Evolutionary conservation across 805 yeast species (phyloP).

Genomic region (Yarrowia sp.): DNA sequence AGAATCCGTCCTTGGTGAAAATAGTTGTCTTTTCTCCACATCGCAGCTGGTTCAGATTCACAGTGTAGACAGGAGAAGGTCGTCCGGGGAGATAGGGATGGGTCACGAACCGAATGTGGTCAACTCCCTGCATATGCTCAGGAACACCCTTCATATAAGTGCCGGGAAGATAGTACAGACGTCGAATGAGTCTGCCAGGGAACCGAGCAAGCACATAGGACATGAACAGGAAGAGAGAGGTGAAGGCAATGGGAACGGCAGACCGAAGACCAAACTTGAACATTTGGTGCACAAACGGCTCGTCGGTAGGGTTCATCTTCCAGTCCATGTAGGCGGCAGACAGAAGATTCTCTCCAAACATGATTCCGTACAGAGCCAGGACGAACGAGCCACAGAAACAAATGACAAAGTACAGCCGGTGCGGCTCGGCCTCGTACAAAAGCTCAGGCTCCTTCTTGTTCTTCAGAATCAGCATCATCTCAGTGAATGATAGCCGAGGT

Average conservation of each 20-base stretch:
- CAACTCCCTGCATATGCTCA: slow-evolving; percentile 45
- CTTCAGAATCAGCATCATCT: slow-evolving; percentile 65
- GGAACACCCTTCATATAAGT: slow-evolving; percentile 30
- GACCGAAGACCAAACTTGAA: slow-evolving; percentile 51
- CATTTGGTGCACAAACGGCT: slow-evolving; percentile 53
- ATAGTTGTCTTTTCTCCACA: slow-evolving; percentile 70
- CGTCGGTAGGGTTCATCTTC: slow-evolving; percentile 59
- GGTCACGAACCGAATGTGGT: slow-evolving; percentile 68
- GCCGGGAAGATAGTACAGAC: slow-evolving; percentile 77
- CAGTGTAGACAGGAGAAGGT: slow-evolving; percentile 75
- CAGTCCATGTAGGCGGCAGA: slow-evolving; percentile 60
- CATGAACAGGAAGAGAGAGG: slow-evolving; percentile 53
- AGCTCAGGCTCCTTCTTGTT: slow-evolving; percentile 69
- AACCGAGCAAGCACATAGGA: slow-evolving; percentile 56
- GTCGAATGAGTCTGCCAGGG: slow-evolving; percentile 74
- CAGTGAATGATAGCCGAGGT: slow-evolving; percentile 60
- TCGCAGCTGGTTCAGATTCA: slow-evolving; percentile 63
- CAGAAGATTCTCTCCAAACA: slow-evolving; percentile 62
- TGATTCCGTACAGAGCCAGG: slow-evolving; percentile 67
- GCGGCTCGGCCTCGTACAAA: slow-evolving; percentile 84
- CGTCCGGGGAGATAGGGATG: slow-evolving; percentile 79
- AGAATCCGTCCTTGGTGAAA: slow-evolving; percentile 88
- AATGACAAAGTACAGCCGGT: slow-evolving; percentile 72
- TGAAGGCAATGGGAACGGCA: slow-evolving; percentile 51
- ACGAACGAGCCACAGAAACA: slow-evolving; percentile 73